A percentile compares a stretch with the other conserved stretches of the same genome.
Conservation (phyloP, 2,329 filamentous ascomycete species). For the Botrytis byssoidea region DNA sequence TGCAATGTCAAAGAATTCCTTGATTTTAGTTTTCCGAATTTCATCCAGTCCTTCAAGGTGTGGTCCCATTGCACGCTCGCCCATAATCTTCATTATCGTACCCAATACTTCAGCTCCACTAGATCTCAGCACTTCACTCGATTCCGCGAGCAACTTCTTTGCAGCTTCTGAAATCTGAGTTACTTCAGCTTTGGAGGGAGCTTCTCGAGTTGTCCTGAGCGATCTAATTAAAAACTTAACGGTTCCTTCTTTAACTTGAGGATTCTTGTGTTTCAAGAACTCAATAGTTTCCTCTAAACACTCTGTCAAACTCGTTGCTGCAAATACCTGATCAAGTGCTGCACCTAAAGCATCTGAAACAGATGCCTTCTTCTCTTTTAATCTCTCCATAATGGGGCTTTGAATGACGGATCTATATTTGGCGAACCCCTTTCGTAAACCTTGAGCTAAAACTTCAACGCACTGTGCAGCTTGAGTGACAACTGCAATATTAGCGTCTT, state of each 20-base stretch:
- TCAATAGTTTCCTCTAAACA: constrained; percentile 88
- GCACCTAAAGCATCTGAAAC: constrained; percentile 85
- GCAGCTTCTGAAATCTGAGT: constrained; percentile 81
- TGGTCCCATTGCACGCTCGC: constrained; percentile 90
- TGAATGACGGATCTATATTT: constrained; percentile 81
- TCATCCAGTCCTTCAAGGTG: constrained; percentile 92
- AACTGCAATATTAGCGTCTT: constrained; percentile 95
- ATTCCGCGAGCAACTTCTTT: constrained; percentile 88
- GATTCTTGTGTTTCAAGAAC: constrained; percentile 90
- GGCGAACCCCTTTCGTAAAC: constrained; percentile 71
- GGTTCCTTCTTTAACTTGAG: constrained; percentile 93
- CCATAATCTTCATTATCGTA: constrained; percentile 97
- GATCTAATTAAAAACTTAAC: constrained; percentile 91
- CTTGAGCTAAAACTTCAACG: constrained; percentile 84
- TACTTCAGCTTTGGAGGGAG: constrained; percentile 81
- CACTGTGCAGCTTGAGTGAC: constrained; percentile 92
- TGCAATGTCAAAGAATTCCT: constrained; percentile 81
- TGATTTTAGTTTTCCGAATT: constrained; percentile 92
- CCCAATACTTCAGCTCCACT: constrained; percentile 90
- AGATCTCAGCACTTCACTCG: constrained; percentile 78
- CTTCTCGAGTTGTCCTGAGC: constrained; percentile 76
- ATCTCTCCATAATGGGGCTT: constrained; percentile 85
- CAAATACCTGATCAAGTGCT: constrained; percentile 71
- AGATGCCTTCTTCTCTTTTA: constrained; percentile 94
- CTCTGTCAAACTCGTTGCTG: constrained; percentile 70